Evolutionary conservation across 2,329 filamentous ascomycete species (phyloP), one percentile per base, ranked within the genome.

Genomic region (Alternaria postmessia): DNA sequence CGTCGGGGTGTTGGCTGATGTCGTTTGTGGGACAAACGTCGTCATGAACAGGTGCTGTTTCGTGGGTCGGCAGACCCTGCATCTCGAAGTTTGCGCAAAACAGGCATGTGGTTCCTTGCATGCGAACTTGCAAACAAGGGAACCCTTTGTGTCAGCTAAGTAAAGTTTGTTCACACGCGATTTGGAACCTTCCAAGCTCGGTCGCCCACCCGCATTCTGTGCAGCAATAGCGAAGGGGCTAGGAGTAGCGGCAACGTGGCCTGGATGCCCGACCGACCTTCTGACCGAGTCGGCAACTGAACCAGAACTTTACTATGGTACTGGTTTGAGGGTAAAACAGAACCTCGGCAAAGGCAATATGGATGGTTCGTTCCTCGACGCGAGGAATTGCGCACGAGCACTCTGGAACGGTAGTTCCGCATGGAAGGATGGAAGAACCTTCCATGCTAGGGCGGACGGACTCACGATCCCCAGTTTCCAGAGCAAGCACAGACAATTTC

Each of bases 401-500:
- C 30, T 11, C 20, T 38, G 32, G 46, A 36, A 36, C 11, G 43
- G 56, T 41, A 26, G 34, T 36, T 36, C 32, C 43, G 46, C 57
- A 57, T 62, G 62, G 58, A 62, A 64, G 62, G 51, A 59, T 54
- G 58, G 62, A 53, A 62, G 62, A 63, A 63, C 16, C 51, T 64
- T 64, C 62, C 48, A 59, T 43, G 30, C 41, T 24, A 48, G 46
- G 18, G 46, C 46, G 46, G 46, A 48, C 38, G 39, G 51, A 39
- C 26, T 30, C 46, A 57, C 57, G 24, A 51, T 48, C 44, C 46
- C 43, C 52, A 44, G 26, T 54, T 64, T 44, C 51, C 39, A 38
- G 26, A 42, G 56, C 42, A 63, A 65, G 64, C 62, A 61, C 62
- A 64, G 55, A 49, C 54, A 46, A 39, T 57, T 20, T 39, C 49